A percentile compares a stretch with the other conserved stretches of the same genome.
phyloP scores from a whole-genome alignment of 1,284 basidiomycete species.

The Cutaneotrichosporon daszewskae region DNA sequence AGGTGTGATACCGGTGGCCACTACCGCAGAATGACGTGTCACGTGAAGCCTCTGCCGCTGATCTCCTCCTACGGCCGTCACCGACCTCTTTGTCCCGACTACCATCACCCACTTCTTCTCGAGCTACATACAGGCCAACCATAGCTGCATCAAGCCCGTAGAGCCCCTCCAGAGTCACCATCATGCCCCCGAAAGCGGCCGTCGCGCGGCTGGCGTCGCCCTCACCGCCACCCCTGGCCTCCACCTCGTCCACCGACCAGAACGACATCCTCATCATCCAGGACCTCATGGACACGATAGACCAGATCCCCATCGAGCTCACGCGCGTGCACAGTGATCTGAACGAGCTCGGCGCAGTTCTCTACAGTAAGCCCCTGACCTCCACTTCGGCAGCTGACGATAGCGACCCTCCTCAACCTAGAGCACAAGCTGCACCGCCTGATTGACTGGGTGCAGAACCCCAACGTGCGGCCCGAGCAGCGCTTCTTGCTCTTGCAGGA shows the following conservation, averaged over 20 bases:
- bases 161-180: no score
- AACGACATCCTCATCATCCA: conserved; percentile 52
- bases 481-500: conserved; percentile 82
- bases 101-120: no score
- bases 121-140: no score
- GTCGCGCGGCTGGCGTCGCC: conserved; percentile 27
- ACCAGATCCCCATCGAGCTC: conserved; percentile 87
- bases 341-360: conserved; percentile 94
- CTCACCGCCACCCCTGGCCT: conserved; percentile 57
- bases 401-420: conserved; percentile 68
- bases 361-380: conserved; percentile 64
- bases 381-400: conserved; percentile 6
- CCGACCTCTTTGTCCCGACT: no score
- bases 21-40: no score
- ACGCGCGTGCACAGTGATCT: conserved; percentile 92
- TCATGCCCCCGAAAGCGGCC: conserved; percentile 36
- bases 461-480: conserved; percentile 63
- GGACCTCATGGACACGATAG: conserved; percentile 86
- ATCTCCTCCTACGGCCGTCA: no score
- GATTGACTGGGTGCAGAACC: conserved; percentile 66
- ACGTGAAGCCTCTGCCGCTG: no score
- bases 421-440: conserved; percentile 70
- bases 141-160: no score
- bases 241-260: conserved; percentile 29
- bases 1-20: no score